Base-by-base conservation (phyloP, 257 asterid genomes). In the Capsicum chinense region DNA sequence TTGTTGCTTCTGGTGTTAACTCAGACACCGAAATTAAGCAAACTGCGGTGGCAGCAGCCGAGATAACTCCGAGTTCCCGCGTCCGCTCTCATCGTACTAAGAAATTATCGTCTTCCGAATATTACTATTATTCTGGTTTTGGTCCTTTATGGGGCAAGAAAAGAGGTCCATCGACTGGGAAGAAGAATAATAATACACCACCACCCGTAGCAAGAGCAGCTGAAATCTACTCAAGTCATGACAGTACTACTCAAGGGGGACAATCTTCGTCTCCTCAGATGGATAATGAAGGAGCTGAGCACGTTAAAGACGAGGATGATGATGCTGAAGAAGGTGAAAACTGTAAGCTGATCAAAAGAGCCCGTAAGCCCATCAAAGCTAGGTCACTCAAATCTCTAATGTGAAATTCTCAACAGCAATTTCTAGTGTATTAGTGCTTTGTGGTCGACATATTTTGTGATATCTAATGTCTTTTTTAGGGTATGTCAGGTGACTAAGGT, bases 21-120 rank as follows among this genome's bases (percentile, higher is more conserved):
- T 2, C 48, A n/a, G 47, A 57, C 52, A 42, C 88, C 88, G 67
- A 68, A 81, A 39, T 63, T 2, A 56, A 15, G 39, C 57, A 58
- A 26, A 26, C 33, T 26, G 33, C 1, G 33, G 33, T 1, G 1
- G 33, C 1, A 1, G 33, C 1, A n/a, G 88, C 63, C 1, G 86
- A 88, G 81, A 56, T 89, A 1, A 86, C 79, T 3, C 83, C 68
- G 0, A 86, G 90, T 6, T 85, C 62, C 0, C 83, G 73, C 5
- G 85, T 89, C 6, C 87, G 91, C 5, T 89, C 88, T 4, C 35
- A 90, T 7, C 89, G 92, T 0, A 48, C 83, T 13, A 91, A 83
- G 84, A 94, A 86, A 83, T 57, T 86, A 3, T 26, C 33, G 2
- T 26, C 33, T 26, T 26, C 33, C 33, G 33, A 26, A 26, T 26